Base-by-base conservation (phyloP, 371 early-diverging fungal genomes). In the Syncephalastrum contaminatum region DNA sequence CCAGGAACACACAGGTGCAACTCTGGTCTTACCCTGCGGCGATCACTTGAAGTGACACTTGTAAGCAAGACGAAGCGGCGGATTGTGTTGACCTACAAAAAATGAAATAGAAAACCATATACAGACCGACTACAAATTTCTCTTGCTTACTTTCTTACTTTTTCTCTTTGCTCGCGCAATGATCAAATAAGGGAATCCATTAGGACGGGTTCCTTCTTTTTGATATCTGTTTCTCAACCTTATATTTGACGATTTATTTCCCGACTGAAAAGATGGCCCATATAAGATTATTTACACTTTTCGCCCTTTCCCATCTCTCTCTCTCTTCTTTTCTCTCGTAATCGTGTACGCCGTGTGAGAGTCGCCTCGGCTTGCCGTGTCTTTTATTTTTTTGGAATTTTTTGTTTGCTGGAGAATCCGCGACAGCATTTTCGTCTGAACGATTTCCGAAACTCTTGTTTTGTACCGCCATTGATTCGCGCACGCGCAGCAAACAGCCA, bases 271-370 rank as follows among this genome's bases (percentile, higher is more conserved):
- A 47, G 47, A 24, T 54, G 43, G 43, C 19, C 54, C 45, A 22
- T 54, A 54, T 54, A 54, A 36, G 48, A 56, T 27, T 43, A 30
- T 51, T 41, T 54, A 42, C 24, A 19, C 43, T 47, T 6, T 39
- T 10, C 50, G 20, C 21, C 43, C 56, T n/a, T 41, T 53, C 54
- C 13, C 43, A 43, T 42, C 48, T 56, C 36, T 60, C 36, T 25
- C 22, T 22, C 22, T 56, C 53, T 27, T 24, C 53, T 53, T 42
- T 43, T 48, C 56, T 46, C 39, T 56, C 49, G 48, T 30, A 30
- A 30, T 12, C 36, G 36, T 12, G 12, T 30, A 30, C 7, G 36
- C 36, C 36, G 36, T 30, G 7, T 12, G 36, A 30, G 36, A 30
- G 36, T 30, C 36, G 36, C 36, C 36, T 30, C 12, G 36, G 36